Evolutionary conservation across 1,139 yeast species (phyloP).

Genomic region (Lodderomyces margitis): DNA sequence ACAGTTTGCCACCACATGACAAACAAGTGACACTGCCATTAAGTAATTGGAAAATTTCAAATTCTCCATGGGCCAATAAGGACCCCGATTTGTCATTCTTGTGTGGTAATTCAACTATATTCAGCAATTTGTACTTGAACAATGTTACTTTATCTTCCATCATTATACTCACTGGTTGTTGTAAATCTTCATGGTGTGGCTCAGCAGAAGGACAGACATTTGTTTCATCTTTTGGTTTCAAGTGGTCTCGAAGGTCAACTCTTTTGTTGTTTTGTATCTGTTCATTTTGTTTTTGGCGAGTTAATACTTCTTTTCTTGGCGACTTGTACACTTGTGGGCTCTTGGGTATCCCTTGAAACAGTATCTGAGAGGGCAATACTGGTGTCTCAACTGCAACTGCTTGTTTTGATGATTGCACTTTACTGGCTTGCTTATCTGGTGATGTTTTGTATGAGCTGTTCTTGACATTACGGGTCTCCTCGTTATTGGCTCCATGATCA

Average conservation of each 20-base stretch:
- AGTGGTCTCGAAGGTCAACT: conserved; percentile 30
- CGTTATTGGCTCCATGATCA: neutral
- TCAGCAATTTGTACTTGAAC: conserved; percentile 37
- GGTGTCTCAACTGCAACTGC: neutral
- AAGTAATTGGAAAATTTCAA: conserved; percentile 64
- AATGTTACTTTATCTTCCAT: conserved; percentile 39
- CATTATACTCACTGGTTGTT: neutral
- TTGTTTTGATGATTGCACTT: neutral
- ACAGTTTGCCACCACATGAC: conserved; percentile 51
- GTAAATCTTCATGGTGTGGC: neutral
- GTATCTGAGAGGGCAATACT: conserved; percentile 1
- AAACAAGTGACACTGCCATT: conserved; percentile 63
- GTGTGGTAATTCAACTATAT: conserved; percentile 44
- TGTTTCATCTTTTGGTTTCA: conserved; percentile 14
- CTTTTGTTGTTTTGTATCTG: conserved; percentile 25
- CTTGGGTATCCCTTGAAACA: conserved; percentile 1
- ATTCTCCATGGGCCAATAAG: conserved; percentile 57
- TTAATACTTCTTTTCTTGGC: conserved; percentile 41
- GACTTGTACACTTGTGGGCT: conserved; percentile 9
- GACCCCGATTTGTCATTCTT: conserved; percentile 36
- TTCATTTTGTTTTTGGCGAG: conserved; percentile 37
- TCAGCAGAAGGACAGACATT: neutral
- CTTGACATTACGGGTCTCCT: neutral
- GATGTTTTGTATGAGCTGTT: neutral
- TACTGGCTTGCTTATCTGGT: neutral